These are phyloP conservation scores for Penicillium sp. DNA, from an alignment of 2,329 filamentous ascomycete species.

Conservation along the genomic window DNA sequence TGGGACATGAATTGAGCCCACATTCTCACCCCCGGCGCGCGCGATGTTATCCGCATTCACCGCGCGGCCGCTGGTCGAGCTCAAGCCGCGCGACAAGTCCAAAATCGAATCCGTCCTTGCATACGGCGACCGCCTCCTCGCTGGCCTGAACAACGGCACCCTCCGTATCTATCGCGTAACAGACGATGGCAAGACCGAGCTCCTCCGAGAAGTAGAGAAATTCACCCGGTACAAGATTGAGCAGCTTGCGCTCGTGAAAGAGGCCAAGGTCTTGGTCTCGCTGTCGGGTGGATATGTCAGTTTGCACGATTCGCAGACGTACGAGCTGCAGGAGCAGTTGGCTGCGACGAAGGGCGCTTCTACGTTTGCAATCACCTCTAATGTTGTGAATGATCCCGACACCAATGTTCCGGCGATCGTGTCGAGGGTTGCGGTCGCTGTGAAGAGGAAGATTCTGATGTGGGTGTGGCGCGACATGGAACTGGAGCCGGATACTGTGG, in stretches of 20 bases:
- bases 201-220: slow-evolving; percentile 89
- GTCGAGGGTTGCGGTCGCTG: slow-evolving; percentile 84
- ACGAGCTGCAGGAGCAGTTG: slow-evolving; percentile 78
- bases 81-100: slow-evolving; percentile 91
- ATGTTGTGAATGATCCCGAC: slow-evolving; percentile 85
- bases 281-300: slow-evolving; percentile 88
- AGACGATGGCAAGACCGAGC: slow-evolving; percentile 67
- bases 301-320: slow-evolving; percentile 85
- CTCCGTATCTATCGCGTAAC: slow-evolving; percentile 88
- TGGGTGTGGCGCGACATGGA: slow-evolving; percentile 99
- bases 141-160: slow-evolving; percentile 86
- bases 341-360: slow-evolving; percentile 83
- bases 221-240: slow-evolving; percentile 90
- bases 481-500: slow-evolving; percentile 69
- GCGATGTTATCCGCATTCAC: slow-evolving; percentile 96
- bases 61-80: slow-evolving; percentile 94
- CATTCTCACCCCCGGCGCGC: slow-evolving; percentile 22
- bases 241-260: slow-evolving; percentile 93
- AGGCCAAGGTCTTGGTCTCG: slow-evolving; percentile 87
- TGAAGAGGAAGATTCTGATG: slow-evolving; percentile 84
- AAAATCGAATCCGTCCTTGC: slow-evolving; percentile 95
- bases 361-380: slow-evolving; percentile 90
- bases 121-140: slow-evolving; percentile 88
- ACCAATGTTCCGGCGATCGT: slow-evolving; percentile 93
- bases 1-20: slow-evolving; percentile 24